phyloP scores from a whole-genome alignment of 805 yeast species.

The Tetrapisispora iriomotensis region DNA sequence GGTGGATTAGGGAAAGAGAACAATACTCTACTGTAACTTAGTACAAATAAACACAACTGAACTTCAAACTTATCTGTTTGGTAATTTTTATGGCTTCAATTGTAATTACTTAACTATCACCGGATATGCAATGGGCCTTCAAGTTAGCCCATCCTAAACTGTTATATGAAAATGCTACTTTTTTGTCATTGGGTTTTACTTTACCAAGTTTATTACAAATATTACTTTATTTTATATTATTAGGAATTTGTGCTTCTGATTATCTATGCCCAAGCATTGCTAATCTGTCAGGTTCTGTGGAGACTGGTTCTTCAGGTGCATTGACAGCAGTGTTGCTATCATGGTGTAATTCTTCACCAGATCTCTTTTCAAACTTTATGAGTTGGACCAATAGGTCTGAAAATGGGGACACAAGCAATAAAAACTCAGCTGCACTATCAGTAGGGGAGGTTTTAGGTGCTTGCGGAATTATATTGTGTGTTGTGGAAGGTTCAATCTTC shows the following conservation, averaged over 20 bases:
- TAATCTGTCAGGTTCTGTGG: conserved; percentile 17
- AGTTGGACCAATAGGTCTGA: conserved; percentile 22
- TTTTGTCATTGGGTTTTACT: conserved; percentile 14
- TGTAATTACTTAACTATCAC: not conserved
- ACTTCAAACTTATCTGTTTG: too few relatives aligned
- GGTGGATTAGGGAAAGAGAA: too few relatives aligned
- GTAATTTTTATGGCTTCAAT: not conserved
- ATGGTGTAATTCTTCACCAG: conserved; percentile 32
- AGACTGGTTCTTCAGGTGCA: conserved; percentile 11
- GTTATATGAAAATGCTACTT: conserved; percentile 14
- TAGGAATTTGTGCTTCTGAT: conserved; percentile 30
- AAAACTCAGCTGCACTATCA: conserved; percentile 23
- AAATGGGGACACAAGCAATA: conserved; percentile 5
- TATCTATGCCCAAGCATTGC: conserved; percentile 30
- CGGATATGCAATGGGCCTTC: conserved; percentile 16
- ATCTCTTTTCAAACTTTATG: conserved; percentile 28
- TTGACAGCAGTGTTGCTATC: conserved; percentile 26
- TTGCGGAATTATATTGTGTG: conserved; percentile 30
- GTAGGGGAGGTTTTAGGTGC: conserved; percentile 31
- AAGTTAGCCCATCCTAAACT: conserved; percentile 22
- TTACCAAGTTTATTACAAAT: conserved; percentile 22
- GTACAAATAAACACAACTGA: too few relatives aligned
- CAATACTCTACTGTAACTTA: too few relatives aligned
- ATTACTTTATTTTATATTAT: conserved; percentile 20
- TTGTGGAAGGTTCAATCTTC: conserved; percentile 28